Evolutionary conservation across 2,329 filamentous ascomycete species (phyloP).

Genomic region (Botrytis squamosa): DNA sequence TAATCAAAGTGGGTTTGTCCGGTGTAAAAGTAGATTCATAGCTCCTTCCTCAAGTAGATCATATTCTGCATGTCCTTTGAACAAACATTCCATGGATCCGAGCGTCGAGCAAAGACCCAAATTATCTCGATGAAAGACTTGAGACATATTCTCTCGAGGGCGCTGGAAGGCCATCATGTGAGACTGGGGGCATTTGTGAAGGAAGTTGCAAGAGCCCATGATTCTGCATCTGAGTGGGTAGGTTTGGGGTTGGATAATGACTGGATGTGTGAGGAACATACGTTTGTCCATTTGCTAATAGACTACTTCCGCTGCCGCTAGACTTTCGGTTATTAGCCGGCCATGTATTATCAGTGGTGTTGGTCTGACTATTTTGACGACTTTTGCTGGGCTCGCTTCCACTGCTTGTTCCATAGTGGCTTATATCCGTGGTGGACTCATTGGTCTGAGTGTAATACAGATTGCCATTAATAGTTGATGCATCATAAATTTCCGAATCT

Average conservation of each 20-base stretch:
- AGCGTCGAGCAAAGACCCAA: not conserved
- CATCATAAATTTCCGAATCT: constrained; percentile 3
- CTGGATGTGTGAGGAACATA: not conserved
- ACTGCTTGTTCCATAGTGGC: constrained; percentile 15
- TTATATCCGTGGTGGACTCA: not conserved
- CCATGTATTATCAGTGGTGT: constrained; percentile 7
- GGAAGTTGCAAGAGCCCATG: not conserved
- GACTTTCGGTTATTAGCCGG: constrained; percentile 19
- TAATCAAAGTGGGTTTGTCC: not conserved
- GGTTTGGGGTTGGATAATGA: not conserved
- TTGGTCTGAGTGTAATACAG: constrained; percentile 3
- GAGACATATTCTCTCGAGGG: constrained; percentile 6
- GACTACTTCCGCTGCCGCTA: not conserved
- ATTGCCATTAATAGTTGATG: not conserved
- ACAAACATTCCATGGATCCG: not conserved
- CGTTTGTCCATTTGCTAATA: not conserved
- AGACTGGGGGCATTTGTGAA: not conserved
- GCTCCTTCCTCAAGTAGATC: too few species aligned
- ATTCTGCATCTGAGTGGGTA: not conserved
- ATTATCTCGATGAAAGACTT: not conserved
- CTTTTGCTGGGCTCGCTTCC: constrained; percentile 9
- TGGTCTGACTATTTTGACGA: constrained; percentile 21
- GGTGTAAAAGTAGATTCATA: too few species aligned
- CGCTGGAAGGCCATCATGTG: not conserved
- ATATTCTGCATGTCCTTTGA: not conserved